Evolutionary conservation across 208 protist genomes (phyloP).

Genomic region (Leptomonas pyrrhocoris): DNA sequence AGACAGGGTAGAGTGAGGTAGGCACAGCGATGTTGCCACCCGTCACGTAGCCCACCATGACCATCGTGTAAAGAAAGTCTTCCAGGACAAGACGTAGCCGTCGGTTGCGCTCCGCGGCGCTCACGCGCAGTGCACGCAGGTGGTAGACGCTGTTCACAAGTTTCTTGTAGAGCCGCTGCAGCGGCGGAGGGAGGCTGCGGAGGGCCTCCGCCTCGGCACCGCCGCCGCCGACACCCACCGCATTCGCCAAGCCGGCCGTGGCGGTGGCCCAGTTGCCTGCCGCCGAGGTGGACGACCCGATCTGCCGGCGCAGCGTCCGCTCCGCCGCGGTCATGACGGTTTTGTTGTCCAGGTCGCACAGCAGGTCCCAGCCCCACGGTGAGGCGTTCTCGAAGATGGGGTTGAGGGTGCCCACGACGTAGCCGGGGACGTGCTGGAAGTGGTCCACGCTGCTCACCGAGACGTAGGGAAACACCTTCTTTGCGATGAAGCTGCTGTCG

Average conservation of each 20-base stretch:
- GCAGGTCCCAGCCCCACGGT: conserved; percentile 67
- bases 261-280: conserved; percentile 39
- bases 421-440: conserved; percentile 71
- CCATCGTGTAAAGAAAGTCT: conserved; percentile 52
- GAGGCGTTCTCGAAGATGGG: conserved; percentile 76
- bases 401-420: conserved; percentile 82
- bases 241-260: conserved; percentile 47
- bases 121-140: conserved; percentile 49
- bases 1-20: conserved; percentile 35
- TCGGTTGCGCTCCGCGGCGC: conserved; percentile 45
- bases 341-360: conserved; percentile 72
- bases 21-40: conserved; percentile 23
- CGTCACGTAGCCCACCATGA: conserved; percentile 38
- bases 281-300: conserved; percentile 10
- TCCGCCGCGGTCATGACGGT: conserved; percentile 47
- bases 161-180: conserved; percentile 46
- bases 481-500: conserved; percentile 62
- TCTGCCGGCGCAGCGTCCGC: conserved; percentile 26
- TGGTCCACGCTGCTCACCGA: conserved; percentile 66
- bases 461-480: conserved; percentile 82
- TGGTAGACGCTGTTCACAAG: conserved; percentile 41
- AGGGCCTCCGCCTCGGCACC: conserved; percentile 22
- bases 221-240: conserved; percentile 27
- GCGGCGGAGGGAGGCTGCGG: conserved; percentile 20
- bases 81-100: conserved; percentile 55